Evolutionary conservation across 495 filamentous ascomycete genomes (phyloP), one percentile per base, ranked within the genome.

Genomic region (Lentithecium fluviatile): DNA sequence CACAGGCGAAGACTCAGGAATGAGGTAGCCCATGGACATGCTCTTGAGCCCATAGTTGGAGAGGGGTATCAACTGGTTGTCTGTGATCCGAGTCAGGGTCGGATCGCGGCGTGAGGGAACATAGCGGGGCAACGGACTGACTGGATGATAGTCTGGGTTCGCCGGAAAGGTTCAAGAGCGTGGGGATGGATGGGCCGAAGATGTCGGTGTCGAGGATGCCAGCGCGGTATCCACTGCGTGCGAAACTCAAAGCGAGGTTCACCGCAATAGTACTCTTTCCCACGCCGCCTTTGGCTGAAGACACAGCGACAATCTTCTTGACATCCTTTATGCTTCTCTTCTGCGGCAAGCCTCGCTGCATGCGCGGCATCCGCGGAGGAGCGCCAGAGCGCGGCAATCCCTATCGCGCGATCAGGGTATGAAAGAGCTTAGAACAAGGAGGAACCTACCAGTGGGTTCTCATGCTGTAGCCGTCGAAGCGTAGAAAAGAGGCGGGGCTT

Each of bases 1-100:
- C n/a, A 99, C 87, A 3, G 94, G 88, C 0, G 65, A 64, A 12
- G 83, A 83, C 36, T 88, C 85, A 58, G 83, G 82, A 13, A 95
- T 83, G 11, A 97, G 82, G 67, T 96, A 97, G 46, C 95, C 95
- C 87, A 99, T 96, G 2, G 90, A 96, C 94, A 97, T 97, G 40
- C 88, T 92, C 73, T 95, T 93, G 58, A 99, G 81, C 54, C 93
- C 95, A 76, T 97, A 97, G 70, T 94, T 96, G n/a, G 86, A 88
- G 23, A 97, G 74, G 0, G 95, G 95, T 21, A 97, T 53, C 7
- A 99, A 80, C 64, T 88, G 88, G 71, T 95, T 88, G 58, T 86
- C 86, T 88, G 69, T 20, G 2, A 26, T 47, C 19, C 26, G 3
- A 2, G 51, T 56, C 20, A 56, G 51, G 11, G 51, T 10, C 26